Conservation (phyloP, 2,329 filamentous ascomycete species). For the Epichloe baconii region DNA sequence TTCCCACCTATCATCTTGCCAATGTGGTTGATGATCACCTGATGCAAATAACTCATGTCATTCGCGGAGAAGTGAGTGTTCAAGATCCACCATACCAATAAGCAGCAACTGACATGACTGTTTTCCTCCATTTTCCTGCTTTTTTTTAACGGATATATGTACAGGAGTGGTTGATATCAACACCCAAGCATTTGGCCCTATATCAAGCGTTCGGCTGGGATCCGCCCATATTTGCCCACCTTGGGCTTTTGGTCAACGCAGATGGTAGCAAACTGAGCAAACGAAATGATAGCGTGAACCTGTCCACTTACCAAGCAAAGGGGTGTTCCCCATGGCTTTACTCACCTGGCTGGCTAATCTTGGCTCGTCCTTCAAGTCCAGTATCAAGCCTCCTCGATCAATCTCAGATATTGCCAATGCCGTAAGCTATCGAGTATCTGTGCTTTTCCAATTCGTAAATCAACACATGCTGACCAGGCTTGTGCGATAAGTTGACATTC, state of each 20-base stretch:
- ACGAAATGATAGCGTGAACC: conserved; percentile 45
- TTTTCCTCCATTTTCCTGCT: too few relatives aligned
- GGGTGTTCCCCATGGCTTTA: conserved; percentile 37
- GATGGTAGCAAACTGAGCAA: conserved; percentile 77
- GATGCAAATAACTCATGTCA: conserved; percentile 93
- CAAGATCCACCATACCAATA: not conserved
- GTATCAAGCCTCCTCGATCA: conserved; percentile 23
- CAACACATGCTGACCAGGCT: conserved; percentile 12
- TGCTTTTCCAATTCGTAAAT: too few relatives aligned
- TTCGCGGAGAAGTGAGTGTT: conserved; percentile 59
- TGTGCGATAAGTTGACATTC: conserved; percentile 54
- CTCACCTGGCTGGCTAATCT: conserved; percentile 75
- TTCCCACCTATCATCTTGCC: conserved; percentile 91
- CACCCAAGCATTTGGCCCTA: conserved; percentile 58
- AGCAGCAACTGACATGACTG: not conserved
- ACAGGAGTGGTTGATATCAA: conserved; percentile 91
- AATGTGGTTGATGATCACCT: conserved; percentile 94
- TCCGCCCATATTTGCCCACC: conserved; percentile 64
- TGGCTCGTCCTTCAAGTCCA: conserved; percentile 20
- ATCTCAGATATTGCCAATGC: conserved; percentile 57
- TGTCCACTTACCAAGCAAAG: conserved; percentile 35
- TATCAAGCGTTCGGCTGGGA: conserved; percentile 68
- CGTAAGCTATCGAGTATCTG: conserved; percentile 28
- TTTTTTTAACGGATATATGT: not conserved
- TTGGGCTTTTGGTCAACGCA: conserved; percentile 58